Evolutionary conservation across 2,329 filamentous ascomycete genomes (phyloP), one percentile per base, ranked within the genome.

Genomic region (Venturia nashicola): DNA sequence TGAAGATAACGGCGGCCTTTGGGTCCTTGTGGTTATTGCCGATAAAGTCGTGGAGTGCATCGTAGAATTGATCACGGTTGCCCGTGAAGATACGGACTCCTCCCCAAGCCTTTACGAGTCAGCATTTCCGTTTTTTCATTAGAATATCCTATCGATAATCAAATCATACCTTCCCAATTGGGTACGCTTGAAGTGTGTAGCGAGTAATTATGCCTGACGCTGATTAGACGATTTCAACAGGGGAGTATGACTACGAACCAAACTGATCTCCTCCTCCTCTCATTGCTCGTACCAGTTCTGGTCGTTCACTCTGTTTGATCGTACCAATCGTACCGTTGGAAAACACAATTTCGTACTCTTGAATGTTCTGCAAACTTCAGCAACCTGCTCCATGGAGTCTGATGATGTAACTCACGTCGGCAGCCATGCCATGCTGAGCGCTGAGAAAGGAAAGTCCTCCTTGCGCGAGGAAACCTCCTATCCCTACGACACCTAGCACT

Each of bases 1-100:
- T 86, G 59, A 82, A 71, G 48, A 75, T 73, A 40, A 76, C 68
- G 20, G 70, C 71, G 2, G 71, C 70, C 61, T 71, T 71, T 16
- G 68, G 67, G 51, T 74, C 69, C 1, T 68, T 65, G 69, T 84
- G 83, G 16, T 70, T 70, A 3, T 66, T 65, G 5, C 69, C 67
- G 1, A 71, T 66, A 51, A 74, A 75, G 18, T 72, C 66, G 65
- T 76, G 73, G 18, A 76, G 66, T 6, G 71, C 72, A 36, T 67
- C 68, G 65, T 71, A 72, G n/a, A 76, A 67, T 40, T 70, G 68
- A 11, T 71, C 67, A 0, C 69, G 68, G 34, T 75, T 66, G 9
- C 55, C 65, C 59, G 66, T 70, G 66, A 76, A 77, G n/a, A 72
- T 61, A 3, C 74, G 71, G 5, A 68, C 68, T 2, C 76, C 76